phyloP scores from a whole-genome alignment of 495 filamentous ascomycete genomes.

The Tuber magnatum region DNA sequence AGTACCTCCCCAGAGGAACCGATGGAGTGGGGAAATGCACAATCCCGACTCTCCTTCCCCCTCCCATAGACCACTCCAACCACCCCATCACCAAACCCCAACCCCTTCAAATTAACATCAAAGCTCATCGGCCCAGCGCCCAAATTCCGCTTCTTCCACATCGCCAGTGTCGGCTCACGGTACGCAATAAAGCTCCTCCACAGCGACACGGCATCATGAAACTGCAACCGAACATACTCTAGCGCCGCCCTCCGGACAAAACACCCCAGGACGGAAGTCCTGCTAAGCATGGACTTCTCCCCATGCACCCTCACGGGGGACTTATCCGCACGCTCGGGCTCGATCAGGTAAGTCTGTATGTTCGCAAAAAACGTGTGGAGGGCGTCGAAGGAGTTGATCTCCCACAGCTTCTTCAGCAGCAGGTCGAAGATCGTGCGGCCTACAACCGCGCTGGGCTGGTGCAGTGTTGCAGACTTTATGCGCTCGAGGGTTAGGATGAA shows the following conservation, averaged over 20 bases:
- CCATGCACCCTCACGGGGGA: slow-evolving; percentile 27
- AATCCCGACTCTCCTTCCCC: slow-evolving; percentile 27
- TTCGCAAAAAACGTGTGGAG: slow-evolving; percentile 63
- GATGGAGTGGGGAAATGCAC: slow-evolving; percentile 1
- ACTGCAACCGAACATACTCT: slow-evolving; percentile 74
- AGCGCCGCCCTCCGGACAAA: slow-evolving; percentile 70
- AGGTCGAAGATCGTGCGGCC: slow-evolving; percentile 79
- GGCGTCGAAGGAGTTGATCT: slow-evolving; percentile 68
- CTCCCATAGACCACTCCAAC: slow-evolving; percentile 54
- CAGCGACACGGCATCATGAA: slow-evolving; percentile 64
- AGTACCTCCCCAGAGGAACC: not conserved
- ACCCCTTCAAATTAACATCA: slow-evolving; percentile 47
- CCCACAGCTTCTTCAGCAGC: slow-evolving; percentile 77
- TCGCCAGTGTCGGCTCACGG: slow-evolving; percentile 61
- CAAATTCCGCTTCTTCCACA: slow-evolving; percentile 65
- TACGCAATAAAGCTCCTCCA: slow-evolving; percentile 77
- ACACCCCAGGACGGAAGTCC: slow-evolving; percentile 73
- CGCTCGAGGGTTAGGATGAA: slow-evolving; percentile 54
- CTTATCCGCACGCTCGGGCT: slow-evolving; percentile 28
- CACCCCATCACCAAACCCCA: slow-evolving; percentile 44
- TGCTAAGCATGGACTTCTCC: slow-evolving; percentile 42
- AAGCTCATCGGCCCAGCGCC: slow-evolving; percentile 56
- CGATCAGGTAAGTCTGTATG: slow-evolving; percentile 51
- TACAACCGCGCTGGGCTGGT: slow-evolving; percentile 37
- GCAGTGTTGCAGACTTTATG: slow-evolving; percentile 35